A percentile compares a stretch with the other conserved stretches of the same genome.
These are phyloP conservation scores for Claviceps pazoutovae DNA, from an alignment of 2,329 filamentous ascomycete species.

Conservation along the genomic window DNA sequence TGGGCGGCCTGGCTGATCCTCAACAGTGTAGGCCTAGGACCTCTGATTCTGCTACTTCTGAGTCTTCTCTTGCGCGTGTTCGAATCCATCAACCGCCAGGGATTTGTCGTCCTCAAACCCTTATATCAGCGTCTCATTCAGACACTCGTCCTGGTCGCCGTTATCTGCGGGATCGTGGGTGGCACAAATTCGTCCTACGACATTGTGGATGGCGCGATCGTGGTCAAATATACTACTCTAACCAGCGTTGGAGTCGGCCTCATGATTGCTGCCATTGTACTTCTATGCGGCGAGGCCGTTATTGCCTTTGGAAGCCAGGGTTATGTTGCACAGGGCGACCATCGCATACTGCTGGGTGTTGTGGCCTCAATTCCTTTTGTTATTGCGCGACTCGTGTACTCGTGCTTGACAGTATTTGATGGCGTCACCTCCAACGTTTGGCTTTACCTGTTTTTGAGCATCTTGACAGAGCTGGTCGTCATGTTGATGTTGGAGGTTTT, in stretches of 20 bases:
- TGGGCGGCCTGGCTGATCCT: slow-evolving; percentile 20
- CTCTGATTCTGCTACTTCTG: slow-evolving; percentile 30
- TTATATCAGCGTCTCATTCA: not conserved
- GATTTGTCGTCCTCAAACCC: slow-evolving; percentile 15
- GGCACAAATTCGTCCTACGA: slow-evolving; percentile 6
- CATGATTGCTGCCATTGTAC: slow-evolving; percentile 23
- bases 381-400: slow-evolving; percentile 19
- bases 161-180: not conserved
- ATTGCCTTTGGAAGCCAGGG: slow-evolving; percentile 26
- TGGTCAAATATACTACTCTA: slow-evolving; percentile 13
- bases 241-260: slow-evolving; percentile 13
- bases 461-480: slow-evolving; percentile 21
- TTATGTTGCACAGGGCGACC: slow-evolving; percentile 34
- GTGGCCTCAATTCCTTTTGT: slow-evolving; percentile 20
- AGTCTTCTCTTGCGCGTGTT: slow-evolving; percentile 22
- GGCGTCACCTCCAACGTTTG: slow-evolving; percentile 14
- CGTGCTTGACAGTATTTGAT: slow-evolving; percentile 16
- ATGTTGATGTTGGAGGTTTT: slow-evolving; percentile 10
- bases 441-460: slow-evolving; percentile 18
- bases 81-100: slow-evolving; percentile 32
- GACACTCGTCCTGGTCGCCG: not conserved
- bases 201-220: slow-evolving; percentile 10
- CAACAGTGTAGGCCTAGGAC: slow-evolving; percentile 23
- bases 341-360: slow-evolving; percentile 34
- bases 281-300: slow-evolving; percentile 25